A percentile compares a stretch with the other conserved stretches of the same genome.
phyloP scores from a whole-genome alignment of 176 grass and related monocot genomes.

The Aegilops tauschii region DNA sequence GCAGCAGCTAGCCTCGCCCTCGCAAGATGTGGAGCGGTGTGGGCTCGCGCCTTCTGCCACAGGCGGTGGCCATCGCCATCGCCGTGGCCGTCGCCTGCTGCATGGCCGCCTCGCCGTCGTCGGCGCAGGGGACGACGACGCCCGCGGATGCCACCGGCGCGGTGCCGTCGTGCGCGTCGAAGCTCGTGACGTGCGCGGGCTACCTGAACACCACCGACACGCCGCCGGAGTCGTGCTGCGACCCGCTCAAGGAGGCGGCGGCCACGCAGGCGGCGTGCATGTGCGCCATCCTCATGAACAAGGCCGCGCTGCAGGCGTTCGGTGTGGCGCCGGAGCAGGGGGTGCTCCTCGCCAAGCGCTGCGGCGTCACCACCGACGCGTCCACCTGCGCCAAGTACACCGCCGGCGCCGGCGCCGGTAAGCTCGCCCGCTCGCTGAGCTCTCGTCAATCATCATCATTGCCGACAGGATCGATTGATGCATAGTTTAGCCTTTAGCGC shows the following conservation, averaged over 20 bases:
- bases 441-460: not conserved
- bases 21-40: not conserved
- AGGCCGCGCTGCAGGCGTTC: slow-evolving; percentile 49
- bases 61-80: not conserved
- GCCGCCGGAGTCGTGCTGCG: slow-evolving; percentile 60
- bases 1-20: not conserved
- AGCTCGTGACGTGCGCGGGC: slow-evolving; percentile 40
- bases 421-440: not conserved
- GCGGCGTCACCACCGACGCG: slow-evolving; percentile 48
- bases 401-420: not conserved
- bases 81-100: not conserved
- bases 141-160: not conserved
- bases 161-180: slow-evolving; percentile 55
- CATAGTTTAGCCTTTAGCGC: not conserved
- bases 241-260: slow-evolving; percentile 56
- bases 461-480: not conserved
- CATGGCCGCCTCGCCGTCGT: not conserved
- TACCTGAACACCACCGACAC: slow-evolving; percentile 61
- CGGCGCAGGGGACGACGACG: not conserved
- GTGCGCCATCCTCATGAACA: slow-evolving; percentile 62
- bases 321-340: slow-evolving; percentile 47
- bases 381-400: slow-evolving; percentile 50
- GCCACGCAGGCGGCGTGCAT: slow-evolving; percentile 58
- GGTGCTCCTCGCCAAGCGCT: slow-evolving; percentile 53
- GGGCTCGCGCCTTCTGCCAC: not conserved